Conservation (phyloP, 768 basidiomycete species). For the Bullera alba region DNA sequence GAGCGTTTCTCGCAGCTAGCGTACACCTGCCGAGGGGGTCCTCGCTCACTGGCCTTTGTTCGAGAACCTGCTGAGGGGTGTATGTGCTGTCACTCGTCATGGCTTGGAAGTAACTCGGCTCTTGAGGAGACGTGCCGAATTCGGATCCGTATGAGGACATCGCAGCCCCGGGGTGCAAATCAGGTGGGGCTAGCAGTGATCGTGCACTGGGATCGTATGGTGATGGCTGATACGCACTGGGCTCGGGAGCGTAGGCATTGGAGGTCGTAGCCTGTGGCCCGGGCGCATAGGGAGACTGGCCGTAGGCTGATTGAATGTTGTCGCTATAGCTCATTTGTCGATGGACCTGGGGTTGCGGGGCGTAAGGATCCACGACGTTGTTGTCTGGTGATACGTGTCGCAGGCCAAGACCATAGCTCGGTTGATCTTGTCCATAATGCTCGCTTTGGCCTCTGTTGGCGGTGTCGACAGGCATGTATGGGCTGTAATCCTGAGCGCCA, state of each 20-base stretch:
- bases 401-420: too few relatives aligned
- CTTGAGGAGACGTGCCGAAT: conserved; percentile 23
- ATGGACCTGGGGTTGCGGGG: too few relatives aligned
- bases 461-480: too few relatives aligned
- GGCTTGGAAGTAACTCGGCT: conserved; percentile 29
- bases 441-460: too few relatives aligned
- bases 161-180: too few relatives aligned
- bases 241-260: conserved; percentile 4
- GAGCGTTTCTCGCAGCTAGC: conserved; percentile 49
- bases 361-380: too few relatives aligned
- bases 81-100: conserved; percentile 27
- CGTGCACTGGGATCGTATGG: conserved; percentile 14
- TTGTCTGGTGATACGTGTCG: too few relatives aligned
- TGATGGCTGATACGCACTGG: conserved; percentile 18
- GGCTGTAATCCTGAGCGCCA: too few relatives aligned
- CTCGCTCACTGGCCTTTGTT: conserved; percentile 34
- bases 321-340: too few relatives aligned
- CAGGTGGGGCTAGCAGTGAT: conserved; percentile 2
- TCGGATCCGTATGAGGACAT: conserved; percentile 6
- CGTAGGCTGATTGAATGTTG: too few relatives aligned
- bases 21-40: conserved; percentile 34
- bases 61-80: conserved; percentile 34
- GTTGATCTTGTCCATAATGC: too few relatives aligned
- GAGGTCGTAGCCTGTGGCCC: not conserved
- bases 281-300: too few relatives aligned